Percentiles rank a stretch among this genome's conserved stretches.
phyloP scores from a whole-genome alignment of 768 basidiomycete species.

The Pisolithus sp. region DNA sequence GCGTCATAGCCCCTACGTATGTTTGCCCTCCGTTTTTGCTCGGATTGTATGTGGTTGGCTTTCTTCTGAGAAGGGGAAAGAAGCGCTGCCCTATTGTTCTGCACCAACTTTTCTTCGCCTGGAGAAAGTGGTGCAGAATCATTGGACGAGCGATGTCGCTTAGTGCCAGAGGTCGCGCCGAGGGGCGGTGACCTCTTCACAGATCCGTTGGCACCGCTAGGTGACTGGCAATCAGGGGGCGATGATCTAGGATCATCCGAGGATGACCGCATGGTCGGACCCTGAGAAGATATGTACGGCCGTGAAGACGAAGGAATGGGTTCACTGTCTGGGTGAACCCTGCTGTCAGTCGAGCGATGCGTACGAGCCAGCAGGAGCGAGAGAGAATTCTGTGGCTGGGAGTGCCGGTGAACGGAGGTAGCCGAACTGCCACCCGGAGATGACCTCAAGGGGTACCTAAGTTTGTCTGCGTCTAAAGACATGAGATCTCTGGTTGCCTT shows the following conservation, averaged over 20 bases:
- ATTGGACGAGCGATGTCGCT: constrained; percentile 26
- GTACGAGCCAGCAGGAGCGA: constrained; percentile 12
- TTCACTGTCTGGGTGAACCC: constrained; percentile 6
- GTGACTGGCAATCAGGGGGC: constrained; percentile 21
- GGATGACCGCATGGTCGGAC: constrained; percentile 9
- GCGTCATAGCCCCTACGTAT: constrained; percentile 87
- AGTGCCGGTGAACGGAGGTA: constrained; percentile 7
- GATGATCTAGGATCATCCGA: constrained; percentile 17
- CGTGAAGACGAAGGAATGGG: constrained; percentile 5
- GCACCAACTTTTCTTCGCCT: constrained; percentile 9
- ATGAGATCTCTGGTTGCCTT: constrained; percentile 83
- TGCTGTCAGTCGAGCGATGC: constrained; percentile 6
- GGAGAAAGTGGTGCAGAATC: constrained; percentile 3
- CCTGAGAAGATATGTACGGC: constrained; percentile 2
- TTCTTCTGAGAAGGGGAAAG: constrained; percentile 85
- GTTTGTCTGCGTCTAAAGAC: constrained; percentile 50
- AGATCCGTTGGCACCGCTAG: constrained; percentile 14
- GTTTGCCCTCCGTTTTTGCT: constrained; percentile 90
- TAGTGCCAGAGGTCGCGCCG: constrained; percentile 22
- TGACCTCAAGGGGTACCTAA: constrained; percentile 24
- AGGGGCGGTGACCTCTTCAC: constrained; percentile 22
- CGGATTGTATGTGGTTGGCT: constrained; percentile 88
- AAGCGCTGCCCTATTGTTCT: constrained; percentile 28
- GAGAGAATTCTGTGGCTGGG: constrained; percentile 15
- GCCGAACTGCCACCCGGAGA: constrained; percentile 8